A percentile compares a stretch with the other conserved stretches of the same genome.
phyloP scores from a whole-genome alignment of 2,329 filamentous ascomycete species.

The Magnaporthiopsis rhizophila region DNA sequence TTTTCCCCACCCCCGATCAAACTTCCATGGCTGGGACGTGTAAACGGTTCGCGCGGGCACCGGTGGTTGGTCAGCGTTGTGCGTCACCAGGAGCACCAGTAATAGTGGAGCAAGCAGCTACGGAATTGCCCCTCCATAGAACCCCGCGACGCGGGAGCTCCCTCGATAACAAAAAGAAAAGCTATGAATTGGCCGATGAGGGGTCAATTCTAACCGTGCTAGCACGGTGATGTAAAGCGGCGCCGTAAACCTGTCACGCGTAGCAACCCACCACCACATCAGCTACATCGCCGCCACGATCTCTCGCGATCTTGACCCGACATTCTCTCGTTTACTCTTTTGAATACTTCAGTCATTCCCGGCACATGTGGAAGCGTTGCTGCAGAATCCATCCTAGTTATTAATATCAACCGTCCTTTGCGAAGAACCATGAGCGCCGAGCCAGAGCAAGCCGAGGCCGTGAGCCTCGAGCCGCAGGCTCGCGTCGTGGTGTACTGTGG shows the following conservation, averaged over 20 bases:
- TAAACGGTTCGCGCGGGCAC: not conserved
- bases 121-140: not conserved
- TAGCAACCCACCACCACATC: not conserved
- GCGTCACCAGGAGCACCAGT: not conserved
- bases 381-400: not conserved
- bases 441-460: constrained; percentile 7
- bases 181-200: not conserved
- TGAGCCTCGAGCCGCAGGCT: constrained; percentile 4
- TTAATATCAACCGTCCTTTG: not conserved
- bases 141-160: not conserved
- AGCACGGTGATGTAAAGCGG: not conserved
- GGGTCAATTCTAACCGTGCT: not conserved
- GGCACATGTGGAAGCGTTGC: not conserved
- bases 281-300: not conserved
- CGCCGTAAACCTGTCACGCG: not conserved
- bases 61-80: not conserved
- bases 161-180: not conserved
- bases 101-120: not conserved
- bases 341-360: not conserved
- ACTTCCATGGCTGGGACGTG: too few species aligned
- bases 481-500: constrained; percentile 7
- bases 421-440: constrained; percentile 1
- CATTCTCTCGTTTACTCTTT: not conserved
- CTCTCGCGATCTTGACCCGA: not conserved
- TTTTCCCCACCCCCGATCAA: too few species aligned